Percentiles rank a stretch among this genome's conserved stretches.
These are phyloP conservation scores for Sugiyamaella japonica DNA, from an alignment of 1,139 yeast species.

Conservation along the genomic window DNA sequence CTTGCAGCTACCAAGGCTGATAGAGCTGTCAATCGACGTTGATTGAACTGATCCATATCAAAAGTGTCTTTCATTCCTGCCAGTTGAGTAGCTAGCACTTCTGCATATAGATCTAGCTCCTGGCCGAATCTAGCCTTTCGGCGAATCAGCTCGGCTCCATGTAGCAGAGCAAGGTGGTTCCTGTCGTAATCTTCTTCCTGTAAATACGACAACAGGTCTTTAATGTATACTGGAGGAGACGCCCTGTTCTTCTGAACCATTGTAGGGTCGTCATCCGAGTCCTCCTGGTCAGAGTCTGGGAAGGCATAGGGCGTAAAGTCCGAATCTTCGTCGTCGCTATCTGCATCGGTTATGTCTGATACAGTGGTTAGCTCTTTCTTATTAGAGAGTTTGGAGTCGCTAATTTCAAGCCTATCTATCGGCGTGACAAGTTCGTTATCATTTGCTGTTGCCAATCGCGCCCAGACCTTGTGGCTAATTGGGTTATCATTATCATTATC, in stretches of 20 bases:
- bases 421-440: background rate
- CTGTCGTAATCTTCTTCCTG: conserved; percentile 54
- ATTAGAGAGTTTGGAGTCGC: background rate
- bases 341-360: background rate
- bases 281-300: conserved; percentile 43
- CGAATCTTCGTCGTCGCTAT: conserved; percentile 26
- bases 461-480: background rate
- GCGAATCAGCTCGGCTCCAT: conserved; percentile 57
- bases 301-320: conserved; percentile 32
- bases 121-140: conserved; percentile 53
- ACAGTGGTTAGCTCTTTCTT: background rate
- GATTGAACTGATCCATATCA: conserved; percentile 53
- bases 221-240: conserved; percentile 58
- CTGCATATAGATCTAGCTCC: conserved; percentile 55
- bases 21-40: conserved; percentile 50
- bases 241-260: conserved; percentile 44
- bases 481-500: background rate
- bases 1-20: conserved; percentile 54
- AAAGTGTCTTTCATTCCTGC: conserved; percentile 53
- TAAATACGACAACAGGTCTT: conserved; percentile 60
- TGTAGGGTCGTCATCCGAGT: conserved; percentile 57
- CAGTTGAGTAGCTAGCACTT: conserved; percentile 48
- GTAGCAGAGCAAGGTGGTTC: conserved; percentile 50
- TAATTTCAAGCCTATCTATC: background rate
- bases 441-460: background rate